Evolutionary conservation across 179 eudicot species (phyloP).

Genomic region (Beta lomatogona): DNA sequence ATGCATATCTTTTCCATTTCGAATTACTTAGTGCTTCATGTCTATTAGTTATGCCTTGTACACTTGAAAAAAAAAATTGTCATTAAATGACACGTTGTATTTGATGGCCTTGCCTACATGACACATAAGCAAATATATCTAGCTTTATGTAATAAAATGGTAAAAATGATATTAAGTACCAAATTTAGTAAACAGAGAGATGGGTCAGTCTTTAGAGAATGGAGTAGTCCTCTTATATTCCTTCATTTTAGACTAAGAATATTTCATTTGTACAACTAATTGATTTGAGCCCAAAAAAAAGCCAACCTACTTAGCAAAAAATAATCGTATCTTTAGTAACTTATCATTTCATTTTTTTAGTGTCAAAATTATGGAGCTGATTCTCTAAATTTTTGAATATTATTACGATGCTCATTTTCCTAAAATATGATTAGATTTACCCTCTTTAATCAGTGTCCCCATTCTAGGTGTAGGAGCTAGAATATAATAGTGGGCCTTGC

Average conservation of each 20-base stretch:
- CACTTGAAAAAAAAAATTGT: no score
- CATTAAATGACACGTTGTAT: no score
- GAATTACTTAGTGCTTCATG: no score
- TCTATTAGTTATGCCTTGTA: no score
- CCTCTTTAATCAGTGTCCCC: constrained; percentile 18
- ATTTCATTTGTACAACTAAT: constrained; percentile 12
- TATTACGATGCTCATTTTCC: constrained; percentile 21
- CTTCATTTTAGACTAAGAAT: constrained; percentile 14
- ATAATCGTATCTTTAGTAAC: no score
- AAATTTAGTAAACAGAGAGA: constrained; percentile 18
- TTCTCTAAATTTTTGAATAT: constrained; percentile 30
- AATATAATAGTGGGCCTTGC: constrained; percentile 13
- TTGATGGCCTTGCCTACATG: no score
- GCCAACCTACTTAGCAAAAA: constrained; percentile 12
- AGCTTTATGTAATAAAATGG: no score
- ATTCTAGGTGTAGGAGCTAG: constrained; percentile 27
- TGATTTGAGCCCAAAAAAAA: constrained; percentile 27
- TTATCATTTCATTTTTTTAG: constrained; percentile 6
- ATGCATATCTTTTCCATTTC: no score
- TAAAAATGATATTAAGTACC: constrained; percentile 16
- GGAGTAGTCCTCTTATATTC: constrained; percentile 18
- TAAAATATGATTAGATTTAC: constrained; percentile 20
- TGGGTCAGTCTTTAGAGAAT: constrained; percentile 3
- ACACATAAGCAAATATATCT: no score
- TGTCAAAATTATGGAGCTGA: constrained; percentile 37